Conservation (phyloP, 495 filamentous ascomycete species). For the Tuber microsphaerosporum region DNA sequence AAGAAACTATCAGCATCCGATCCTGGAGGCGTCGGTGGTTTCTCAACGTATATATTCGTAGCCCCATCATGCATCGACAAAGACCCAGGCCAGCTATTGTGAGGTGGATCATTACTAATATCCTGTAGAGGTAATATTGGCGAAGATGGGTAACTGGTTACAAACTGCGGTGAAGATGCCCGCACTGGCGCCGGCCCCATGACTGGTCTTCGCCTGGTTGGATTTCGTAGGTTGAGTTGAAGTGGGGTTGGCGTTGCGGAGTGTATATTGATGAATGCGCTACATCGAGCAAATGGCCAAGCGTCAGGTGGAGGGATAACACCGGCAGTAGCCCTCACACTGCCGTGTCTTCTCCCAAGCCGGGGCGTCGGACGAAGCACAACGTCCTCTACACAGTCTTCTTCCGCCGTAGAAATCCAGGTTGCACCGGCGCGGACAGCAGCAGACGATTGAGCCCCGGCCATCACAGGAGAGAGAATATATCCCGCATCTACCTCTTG, state of each 20-base stretch:
- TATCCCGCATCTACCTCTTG: constrained; percentile 34
- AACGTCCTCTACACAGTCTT: constrained; percentile 4
- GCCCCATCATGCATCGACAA: neutral
- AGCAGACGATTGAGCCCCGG: constrained; percentile 26
- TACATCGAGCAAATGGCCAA: neutral
- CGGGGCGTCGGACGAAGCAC: neutral
- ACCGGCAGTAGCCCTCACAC: neutral
- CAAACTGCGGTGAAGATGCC: neutral
- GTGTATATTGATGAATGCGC: neutral
- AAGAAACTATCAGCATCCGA: neutral
- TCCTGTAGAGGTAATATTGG: neutral
- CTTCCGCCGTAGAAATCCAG: neutral
- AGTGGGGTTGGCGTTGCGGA: neutral
- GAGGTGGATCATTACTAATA: neutral
- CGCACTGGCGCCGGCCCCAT: neutral
- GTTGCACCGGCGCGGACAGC: constrained; percentile 17
- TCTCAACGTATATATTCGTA: constrained; percentile 4
- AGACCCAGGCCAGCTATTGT: neutral
- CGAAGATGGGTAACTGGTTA: neutral
- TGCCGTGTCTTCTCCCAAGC: neutral
- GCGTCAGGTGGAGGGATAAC: neutral
- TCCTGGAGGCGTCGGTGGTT: neutral
- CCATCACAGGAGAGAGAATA: constrained; percentile 35
- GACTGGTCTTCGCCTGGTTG: neutral
- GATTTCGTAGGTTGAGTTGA: neutral